These are phyloP conservation scores for Teunomyces cretensis DNA, from an alignment of 805 yeast genomes.

Conservation along the genomic window DNA sequence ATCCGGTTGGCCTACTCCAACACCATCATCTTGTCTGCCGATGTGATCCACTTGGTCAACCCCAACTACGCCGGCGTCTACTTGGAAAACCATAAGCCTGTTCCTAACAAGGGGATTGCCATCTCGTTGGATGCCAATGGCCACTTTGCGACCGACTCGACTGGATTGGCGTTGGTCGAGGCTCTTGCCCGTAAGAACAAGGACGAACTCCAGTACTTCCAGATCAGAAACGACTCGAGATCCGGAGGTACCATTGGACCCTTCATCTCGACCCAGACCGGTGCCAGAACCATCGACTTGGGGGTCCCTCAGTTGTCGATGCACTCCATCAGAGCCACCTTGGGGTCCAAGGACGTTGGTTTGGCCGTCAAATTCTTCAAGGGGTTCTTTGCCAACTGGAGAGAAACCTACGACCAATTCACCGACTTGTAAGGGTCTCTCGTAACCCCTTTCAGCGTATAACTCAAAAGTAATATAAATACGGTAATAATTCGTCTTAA, in stretches of 20 bases:
- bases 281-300: slow-evolving; percentile 74
- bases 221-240: slow-evolving; percentile 79
- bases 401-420: slow-evolving; percentile 52
- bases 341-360: slow-evolving; percentile 76
- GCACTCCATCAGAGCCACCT: slow-evolving; percentile 84
- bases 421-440: slow-evolving; percentile 49
- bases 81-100: slow-evolving; percentile 75
- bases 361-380: slow-evolving; percentile 70
- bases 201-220: slow-evolving; percentile 76
- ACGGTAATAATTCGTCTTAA: too few relatives aligned
- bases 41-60: slow-evolving; percentile 78
- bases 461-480: too few relatives aligned
- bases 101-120: slow-evolving; percentile 74
- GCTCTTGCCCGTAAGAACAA: slow-evolving; percentile 65
- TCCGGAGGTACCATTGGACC: slow-evolving; percentile 93
- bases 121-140: slow-evolving; percentile 76
- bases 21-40: slow-evolving; percentile 78
- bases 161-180: slow-evolving; percentile 68
- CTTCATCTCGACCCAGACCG: slow-evolving; percentile 58
- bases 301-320: slow-evolving; percentile 83
- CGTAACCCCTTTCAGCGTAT: too few relatives aligned
- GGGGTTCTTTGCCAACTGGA: slow-evolving; percentile 70
- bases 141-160: slow-evolving; percentile 79
- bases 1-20: slow-evolving; percentile 59
- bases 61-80: slow-evolving; percentile 73